Conservation (phyloP, 169 alveolate species). For the Plasmodium gallinaceum region DNA sequence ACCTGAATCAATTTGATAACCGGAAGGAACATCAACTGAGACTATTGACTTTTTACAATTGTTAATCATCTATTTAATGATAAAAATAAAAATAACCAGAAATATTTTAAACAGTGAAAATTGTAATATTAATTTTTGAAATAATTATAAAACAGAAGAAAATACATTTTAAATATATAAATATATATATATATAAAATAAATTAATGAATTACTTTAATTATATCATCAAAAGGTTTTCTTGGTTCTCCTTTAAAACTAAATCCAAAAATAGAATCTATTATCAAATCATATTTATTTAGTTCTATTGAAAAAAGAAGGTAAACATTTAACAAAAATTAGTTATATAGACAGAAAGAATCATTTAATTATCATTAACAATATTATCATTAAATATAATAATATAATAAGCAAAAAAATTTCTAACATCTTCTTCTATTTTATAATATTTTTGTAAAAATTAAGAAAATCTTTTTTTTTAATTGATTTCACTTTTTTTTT, state of each 20-base stretch:
- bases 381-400: background rate
- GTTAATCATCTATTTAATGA: slow-evolving; percentile 79
- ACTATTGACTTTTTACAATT: slow-evolving; percentile 81
- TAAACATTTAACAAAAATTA: background rate
- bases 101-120: too few relatives aligned
- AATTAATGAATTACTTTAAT: slow-evolving; percentile 22
- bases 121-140: too few relatives aligned
- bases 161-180: background rate
- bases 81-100: slow-evolving; percentile 4
- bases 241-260: slow-evolving; percentile 91
- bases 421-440: too few relatives aligned
- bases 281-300: slow-evolving; percentile 84
- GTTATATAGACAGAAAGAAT: background rate
- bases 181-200: background rate
- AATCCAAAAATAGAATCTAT: slow-evolving; percentile 94
- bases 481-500: background rate
- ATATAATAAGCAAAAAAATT: background rate
- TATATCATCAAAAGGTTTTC: slow-evolving; percentile 87
- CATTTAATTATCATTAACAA: too few relatives aligned
- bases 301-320: slow-evolving; percentile 17
- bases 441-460: too few relatives aligned
- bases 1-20: slow-evolving; percentile 91
- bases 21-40: slow-evolving; percentile 93
- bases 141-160: background rate
- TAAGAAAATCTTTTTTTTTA: too few relatives aligned